Conservation (phyloP, 2,329 filamentous ascomycete species). For the Neocucurbitaria cava region DNA sequence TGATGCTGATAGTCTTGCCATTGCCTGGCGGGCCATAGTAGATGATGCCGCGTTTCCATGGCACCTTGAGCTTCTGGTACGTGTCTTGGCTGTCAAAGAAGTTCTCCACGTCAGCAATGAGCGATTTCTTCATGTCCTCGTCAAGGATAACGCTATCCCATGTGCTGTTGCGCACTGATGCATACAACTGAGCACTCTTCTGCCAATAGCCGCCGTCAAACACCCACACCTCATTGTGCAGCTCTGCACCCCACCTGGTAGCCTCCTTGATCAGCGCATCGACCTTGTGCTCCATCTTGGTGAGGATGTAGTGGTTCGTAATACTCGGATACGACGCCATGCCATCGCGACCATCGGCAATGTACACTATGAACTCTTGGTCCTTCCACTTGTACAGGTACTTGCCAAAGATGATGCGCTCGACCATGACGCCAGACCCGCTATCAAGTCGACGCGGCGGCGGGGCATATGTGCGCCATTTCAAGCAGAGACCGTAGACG, state of each 20-base stretch:
- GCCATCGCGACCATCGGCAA: conserved; percentile 53
- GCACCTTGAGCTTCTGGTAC: conserved; percentile 67
- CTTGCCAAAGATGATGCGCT: conserved; percentile 53
- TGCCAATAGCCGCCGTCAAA: conserved; percentile 70
- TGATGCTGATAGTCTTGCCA: conserved; percentile 73
- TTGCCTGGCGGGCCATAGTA: conserved; percentile 71
- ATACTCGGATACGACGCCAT: conserved; percentile 38
- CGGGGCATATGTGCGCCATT: conserved; percentile 49
- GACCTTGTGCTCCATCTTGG: conserved; percentile 38
- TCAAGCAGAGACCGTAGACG: conserved; percentile 41
- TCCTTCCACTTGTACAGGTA: conserved; percentile 55
- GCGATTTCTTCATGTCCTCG: conserved; percentile 66
- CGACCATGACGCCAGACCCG: conserved; percentile 45
- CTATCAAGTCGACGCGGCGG: conserved; percentile 49
- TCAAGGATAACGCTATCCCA: conserved; percentile 75
- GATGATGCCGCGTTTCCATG: conserved; percentile 75
- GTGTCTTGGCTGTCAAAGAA: conserved; percentile 68
- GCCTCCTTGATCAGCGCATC: conserved; percentile 64
- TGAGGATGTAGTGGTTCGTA: conserved; percentile 54
- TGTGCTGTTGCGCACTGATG: conserved; percentile 54
- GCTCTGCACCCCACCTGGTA: conserved; percentile 61
- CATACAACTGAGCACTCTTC: conserved; percentile 67
- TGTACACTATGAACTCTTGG: conserved; percentile 52
- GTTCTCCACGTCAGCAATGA: conserved; percentile 68
- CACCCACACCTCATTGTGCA: conserved; percentile 71